Conservation (phyloP, 1,284 basidiomycete genomes). For the Dichomitus squalens region DNA sequence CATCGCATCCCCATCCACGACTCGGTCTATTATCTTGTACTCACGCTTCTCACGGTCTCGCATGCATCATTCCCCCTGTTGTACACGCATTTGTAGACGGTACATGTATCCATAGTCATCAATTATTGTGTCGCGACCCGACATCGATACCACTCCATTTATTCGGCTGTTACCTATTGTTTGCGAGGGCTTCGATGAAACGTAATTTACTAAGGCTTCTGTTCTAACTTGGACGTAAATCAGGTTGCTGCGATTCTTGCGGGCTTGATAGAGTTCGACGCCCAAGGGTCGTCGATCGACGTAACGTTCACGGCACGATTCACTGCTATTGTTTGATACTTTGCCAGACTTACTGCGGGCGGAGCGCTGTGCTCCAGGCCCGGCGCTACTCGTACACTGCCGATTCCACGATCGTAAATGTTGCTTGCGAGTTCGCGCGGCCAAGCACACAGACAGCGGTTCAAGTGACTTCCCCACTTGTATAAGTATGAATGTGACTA, state of each 20-base stretch:
- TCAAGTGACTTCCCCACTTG: constrained; percentile 4
- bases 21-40: constrained; percentile 8
- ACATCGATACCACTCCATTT: constrained; percentile 8
- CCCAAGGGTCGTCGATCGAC: no score
- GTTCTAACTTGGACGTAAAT: no score
- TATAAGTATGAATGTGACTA: neutral
- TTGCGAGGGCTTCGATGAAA: no score
- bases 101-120: constrained; percentile 22
- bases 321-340: neutral
- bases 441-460: neutral
- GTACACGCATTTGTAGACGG: constrained; percentile 22
- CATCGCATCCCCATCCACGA: constrained; percentile 11
- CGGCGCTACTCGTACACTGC: no score
- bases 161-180: neutral
- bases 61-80: neutral
- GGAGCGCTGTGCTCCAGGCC: no score
- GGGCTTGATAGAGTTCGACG: neutral
- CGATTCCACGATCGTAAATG: no score
- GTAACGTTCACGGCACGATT: no score
- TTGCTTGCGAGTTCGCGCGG: no score
- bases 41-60: neutral
- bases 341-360: no score
- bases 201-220: no score
- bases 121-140: constrained; percentile 21
- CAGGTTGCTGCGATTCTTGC: neutral